Conservation (phyloP, 805 yeast genomes). For the Maudiozyma pseudohumilis region DNA sequence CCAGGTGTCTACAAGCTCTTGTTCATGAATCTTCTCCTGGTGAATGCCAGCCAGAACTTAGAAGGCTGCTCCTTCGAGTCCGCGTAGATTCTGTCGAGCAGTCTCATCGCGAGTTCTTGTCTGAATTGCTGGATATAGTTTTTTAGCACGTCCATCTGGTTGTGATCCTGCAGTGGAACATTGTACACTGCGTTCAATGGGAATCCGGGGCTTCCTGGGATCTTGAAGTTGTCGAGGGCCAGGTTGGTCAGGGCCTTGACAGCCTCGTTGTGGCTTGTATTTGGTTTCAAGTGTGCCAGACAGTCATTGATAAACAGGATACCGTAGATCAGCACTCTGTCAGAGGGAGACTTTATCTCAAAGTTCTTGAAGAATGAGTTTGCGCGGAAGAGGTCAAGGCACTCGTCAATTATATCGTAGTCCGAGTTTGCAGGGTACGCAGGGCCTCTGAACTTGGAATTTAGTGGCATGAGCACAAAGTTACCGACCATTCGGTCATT, state of each 20-base stretch:
- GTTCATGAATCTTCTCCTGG: slow-evolving; percentile 93
- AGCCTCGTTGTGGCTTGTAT: slow-evolving; percentile 49
- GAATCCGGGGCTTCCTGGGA: slow-evolving; percentile 94
- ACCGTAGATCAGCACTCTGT: slow-evolving; percentile 87
- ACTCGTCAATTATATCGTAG: slow-evolving; percentile 89
- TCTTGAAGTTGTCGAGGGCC: slow-evolving; percentile 75
- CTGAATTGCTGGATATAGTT: slow-evolving; percentile 84
- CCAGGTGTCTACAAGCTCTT: slow-evolving; percentile 35
- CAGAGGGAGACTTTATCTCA: slow-evolving; percentile 93
- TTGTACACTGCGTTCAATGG: slow-evolving; percentile 72
- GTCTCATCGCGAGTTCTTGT: slow-evolving; percentile 80
- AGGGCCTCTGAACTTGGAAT: slow-evolving; percentile 83
- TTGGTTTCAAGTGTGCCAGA: slow-evolving; percentile 47
- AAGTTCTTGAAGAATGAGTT: slow-evolving; percentile 94
- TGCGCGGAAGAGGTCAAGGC: slow-evolving; percentile 84
- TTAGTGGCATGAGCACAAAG: slow-evolving; percentile 73
- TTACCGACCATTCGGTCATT: slow-evolving; percentile 64
- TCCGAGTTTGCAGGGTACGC: slow-evolving; percentile 67
- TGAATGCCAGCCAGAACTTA: slow-evolving; percentile 92
- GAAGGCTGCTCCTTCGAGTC: slow-evolving; percentile 57
- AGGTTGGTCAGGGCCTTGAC: slow-evolving; percentile 64
- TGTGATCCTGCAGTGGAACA: slow-evolving; percentile 60
- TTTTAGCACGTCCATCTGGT: slow-evolving; percentile 71
- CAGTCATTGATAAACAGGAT: slow-evolving; percentile 84
- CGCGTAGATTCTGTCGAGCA: slow-evolving; percentile 61